Percentiles rank a stretch among this genome's conserved stretches.
Conservation (phyloP, 495 filamentous ascomycete species). For the Hypoxylon cercidicola region DNA sequence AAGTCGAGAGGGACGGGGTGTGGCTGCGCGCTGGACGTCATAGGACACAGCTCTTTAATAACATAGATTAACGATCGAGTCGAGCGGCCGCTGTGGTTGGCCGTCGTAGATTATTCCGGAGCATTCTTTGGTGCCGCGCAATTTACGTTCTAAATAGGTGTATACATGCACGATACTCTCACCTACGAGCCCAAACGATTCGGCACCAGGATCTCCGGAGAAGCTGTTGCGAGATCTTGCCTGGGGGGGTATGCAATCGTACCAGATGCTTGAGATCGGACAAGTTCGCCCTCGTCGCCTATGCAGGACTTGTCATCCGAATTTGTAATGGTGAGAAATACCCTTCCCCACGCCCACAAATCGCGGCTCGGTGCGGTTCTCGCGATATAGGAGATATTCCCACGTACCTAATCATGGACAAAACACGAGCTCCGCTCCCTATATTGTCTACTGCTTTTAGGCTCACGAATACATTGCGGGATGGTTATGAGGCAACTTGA, state of each 20-base stretch:
- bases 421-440: neutral
- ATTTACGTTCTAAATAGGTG: constrained; percentile 29
- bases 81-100: constrained; percentile 25
- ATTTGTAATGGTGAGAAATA: neutral
- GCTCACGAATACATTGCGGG: neutral
- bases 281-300: neutral
- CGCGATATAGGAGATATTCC: neutral
- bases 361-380: neutral
- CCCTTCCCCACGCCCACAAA: neutral
- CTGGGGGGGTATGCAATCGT: constrained; percentile 14
- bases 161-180: constrained; percentile 33
- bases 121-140: constrained; percentile 19
- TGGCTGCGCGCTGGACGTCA: constrained; percentile 15
- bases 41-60: constrained; percentile 21
- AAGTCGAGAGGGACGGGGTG: constrained; percentile 14
- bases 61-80: constrained; percentile 30
- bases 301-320: constrained; percentile 11
- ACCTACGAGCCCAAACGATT: constrained; percentile 8
- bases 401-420: neutral
- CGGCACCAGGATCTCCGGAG: constrained; percentile 34
- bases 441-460: neutral
- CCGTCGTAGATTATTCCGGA: constrained; percentile 17
- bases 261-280: constrained; percentile 11
- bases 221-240: constrained; percentile 36
- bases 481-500: neutral